phyloP scores from a whole-genome alignment of 805 yeast species.

The Saccharomycopsis selenospora region DNA sequence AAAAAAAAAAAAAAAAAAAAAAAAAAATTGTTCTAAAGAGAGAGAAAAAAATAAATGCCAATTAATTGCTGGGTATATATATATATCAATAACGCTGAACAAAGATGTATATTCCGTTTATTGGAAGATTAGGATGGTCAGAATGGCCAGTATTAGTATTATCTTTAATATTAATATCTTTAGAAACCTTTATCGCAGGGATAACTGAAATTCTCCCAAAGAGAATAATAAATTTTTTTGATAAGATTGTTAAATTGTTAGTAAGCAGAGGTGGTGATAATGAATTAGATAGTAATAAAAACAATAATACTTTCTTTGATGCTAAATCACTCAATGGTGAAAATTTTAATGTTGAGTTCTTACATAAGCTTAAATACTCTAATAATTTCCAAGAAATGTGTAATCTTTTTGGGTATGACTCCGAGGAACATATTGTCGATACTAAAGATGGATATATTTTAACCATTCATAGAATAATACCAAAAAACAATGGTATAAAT shows the following conservation, averaged over 20 bases:
- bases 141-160: constrained; percentile 44
- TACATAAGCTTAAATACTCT: constrained; percentile 37
- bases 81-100: too few species aligned
- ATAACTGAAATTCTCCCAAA: constrained; percentile 42
- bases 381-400: constrained; percentile 59
- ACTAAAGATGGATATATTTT: constrained; percentile 66
- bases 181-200: constrained; percentile 40
- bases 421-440: constrained; percentile 67
- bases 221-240: constrained; percentile 31
- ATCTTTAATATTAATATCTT: constrained; percentile 41
- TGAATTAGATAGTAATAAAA: constrained; percentile 2
- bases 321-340: constrained; percentile 5
- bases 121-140: constrained; percentile 38
- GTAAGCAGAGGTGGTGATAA: too few species aligned
- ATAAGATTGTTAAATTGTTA: constrained; percentile 29
- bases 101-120: constrained; percentile 35
- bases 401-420: constrained; percentile 54
- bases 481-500: neutral
- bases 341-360: constrained; percentile 21
- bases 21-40: too few species aligned
- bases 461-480: constrained; percentile 51
- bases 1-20: too few species aligned
- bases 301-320: neutral
- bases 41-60: too few species aligned
- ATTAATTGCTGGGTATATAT: too few species aligned